Evolutionary conservation across 768 basidiomycete genomes (phyloP).

Genomic region (Suillus occidentalis): DNA sequence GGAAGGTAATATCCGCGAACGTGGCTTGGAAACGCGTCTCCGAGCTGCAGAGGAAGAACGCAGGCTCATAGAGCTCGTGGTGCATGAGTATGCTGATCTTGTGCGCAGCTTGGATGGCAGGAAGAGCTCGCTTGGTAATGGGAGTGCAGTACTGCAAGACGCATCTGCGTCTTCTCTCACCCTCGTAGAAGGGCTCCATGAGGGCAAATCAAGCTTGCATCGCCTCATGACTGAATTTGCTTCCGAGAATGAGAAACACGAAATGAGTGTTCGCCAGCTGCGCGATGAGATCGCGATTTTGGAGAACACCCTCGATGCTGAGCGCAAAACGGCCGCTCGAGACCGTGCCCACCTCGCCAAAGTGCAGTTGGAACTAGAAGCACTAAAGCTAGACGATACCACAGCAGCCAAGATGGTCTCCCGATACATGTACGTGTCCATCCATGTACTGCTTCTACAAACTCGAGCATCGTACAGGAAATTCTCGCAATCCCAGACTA

Average conservation of each 20-base stretch:
- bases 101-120: constrained; percentile 64
- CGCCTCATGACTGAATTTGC: constrained; percentile 50
- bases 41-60: constrained; percentile 55
- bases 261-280: constrained; percentile 42
- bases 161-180: constrained; percentile 20
- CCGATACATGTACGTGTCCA: constrained; percentile 68
- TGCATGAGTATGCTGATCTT: constrained; percentile 74
- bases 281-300: constrained; percentile 45
- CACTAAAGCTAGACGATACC: constrained; percentile 61
- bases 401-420: constrained; percentile 82
- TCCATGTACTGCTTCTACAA: not conserved
- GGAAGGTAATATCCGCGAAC: constrained; percentile 47
- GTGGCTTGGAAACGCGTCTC: constrained; percentile 46
- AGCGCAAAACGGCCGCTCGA: constrained; percentile 41
- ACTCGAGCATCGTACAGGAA: constrained; percentile 47
- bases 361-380: constrained; percentile 52
- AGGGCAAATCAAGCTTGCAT: constrained; percentile 50
- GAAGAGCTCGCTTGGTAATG: constrained; percentile 21
- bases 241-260: constrained; percentile 44
- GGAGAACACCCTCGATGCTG: constrained; percentile 45
- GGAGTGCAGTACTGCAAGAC: constrained; percentile 8
- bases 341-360: constrained; percentile 47
- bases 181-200: constrained; percentile 41
- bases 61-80: constrained; percentile 60
- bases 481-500: constrained; percentile 76